Evolutionary conservation across 139 green algal genomes (phyloP), one percentile per base, ranked within the genome.

Genomic region (Coccomyxa sp.): DNA sequence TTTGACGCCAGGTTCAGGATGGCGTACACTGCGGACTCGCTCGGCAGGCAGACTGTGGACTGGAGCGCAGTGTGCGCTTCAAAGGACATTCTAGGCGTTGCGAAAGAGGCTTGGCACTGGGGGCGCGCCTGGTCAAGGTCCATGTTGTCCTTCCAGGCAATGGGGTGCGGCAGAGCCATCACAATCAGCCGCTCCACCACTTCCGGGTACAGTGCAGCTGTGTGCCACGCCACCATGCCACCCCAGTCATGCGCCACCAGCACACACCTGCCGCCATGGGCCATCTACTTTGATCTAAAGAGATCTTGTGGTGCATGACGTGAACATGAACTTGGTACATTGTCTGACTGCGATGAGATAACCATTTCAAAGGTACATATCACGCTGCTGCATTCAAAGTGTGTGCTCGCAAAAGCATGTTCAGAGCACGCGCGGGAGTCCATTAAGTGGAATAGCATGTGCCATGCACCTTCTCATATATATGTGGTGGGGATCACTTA

Each of bases 181-280:
- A 86, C 76, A 21, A 86, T 74, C 10, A 90, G 84, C 14, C 74
- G 30, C 23, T 85, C 27, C 21, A 90, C 57, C 15, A 85, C 59
- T 16, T 83, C 67, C 1, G 84, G 58, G 77, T 86, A 77, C 17
- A 81, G 51, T 17, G 80, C 83, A 0, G 91, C 91, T 30, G 86
- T 82, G 14, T 80, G 25, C 87, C 88, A 92, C 13, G 90, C 86
- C 16, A 91, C 75, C 1, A 68, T 75, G 21, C 84, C 91, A 45
- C 91, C 91, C 89, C 92, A 95, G 87, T 95, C 92, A 81, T 95
- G 92, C 3, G 86, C 92, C 58, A 94, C 83, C 18, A 95, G 86
- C 1, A 89, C 88, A 81, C 84, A 92, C n/a, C 71, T 77, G 71
- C 71, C 38, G 38, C 38, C 38, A 51, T 3, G 3, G 38, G 38